A percentile compares a stretch with the other conserved stretches of the same genome.
Conservation (phyloP, 1,284 basidiomycete species). For the Tremellales sp. region DNA sequence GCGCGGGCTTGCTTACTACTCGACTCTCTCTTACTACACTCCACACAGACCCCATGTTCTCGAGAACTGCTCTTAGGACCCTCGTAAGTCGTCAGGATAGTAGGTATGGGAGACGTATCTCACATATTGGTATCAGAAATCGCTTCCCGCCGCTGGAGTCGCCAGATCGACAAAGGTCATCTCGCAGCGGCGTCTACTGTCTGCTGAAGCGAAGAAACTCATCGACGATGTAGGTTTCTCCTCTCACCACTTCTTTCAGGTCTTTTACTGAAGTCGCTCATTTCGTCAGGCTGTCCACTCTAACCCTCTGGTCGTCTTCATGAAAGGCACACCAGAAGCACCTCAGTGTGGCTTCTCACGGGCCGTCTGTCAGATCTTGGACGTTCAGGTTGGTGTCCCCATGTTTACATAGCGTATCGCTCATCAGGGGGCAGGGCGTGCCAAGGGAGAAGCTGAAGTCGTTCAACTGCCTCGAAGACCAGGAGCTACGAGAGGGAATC, state of each 20-base stretch:
- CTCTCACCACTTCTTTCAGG: neutral
- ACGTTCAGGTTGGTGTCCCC: slow-evolving; percentile 59
- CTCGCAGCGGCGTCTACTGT: slow-evolving; percentile 46
- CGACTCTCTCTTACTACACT: neutral
- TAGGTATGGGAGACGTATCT: no score
- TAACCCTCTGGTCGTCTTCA: slow-evolving; percentile 82
- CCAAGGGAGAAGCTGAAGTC: slow-evolving; percentile 73
- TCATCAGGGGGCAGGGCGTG: slow-evolving; percentile 63
- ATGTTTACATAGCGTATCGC: neutral
- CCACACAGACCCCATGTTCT: no score
- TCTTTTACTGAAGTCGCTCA: slow-evolving; percentile 1
- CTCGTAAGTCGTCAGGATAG: slow-evolving; percentile 42
- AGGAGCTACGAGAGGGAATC: slow-evolving; percentile 65
- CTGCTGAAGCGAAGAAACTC: slow-evolving; percentile 50
- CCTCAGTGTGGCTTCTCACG: slow-evolving; percentile 87
- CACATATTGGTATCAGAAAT: slow-evolving; percentile 28
- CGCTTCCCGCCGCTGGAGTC: slow-evolving; percentile 41
- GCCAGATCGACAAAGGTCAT: slow-evolving; percentile 28
- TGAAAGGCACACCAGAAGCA: slow-evolving; percentile 77
- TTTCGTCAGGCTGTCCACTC: slow-evolving; percentile 64
- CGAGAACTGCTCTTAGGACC: slow-evolving; percentile 41
- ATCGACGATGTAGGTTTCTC: slow-evolving; percentile 49
- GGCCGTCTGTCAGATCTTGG: slow-evolving; percentile 85
- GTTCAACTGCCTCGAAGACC: slow-evolving; percentile 85
- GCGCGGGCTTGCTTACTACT: no score